A percentile compares a stretch with the other conserved stretches of the same genome.
These are phyloP conservation scores for Chalciporus sphaerocephalus DNA, from an alignment of 768 basidiomycete genomes.

Conservation along the genomic window DNA sequence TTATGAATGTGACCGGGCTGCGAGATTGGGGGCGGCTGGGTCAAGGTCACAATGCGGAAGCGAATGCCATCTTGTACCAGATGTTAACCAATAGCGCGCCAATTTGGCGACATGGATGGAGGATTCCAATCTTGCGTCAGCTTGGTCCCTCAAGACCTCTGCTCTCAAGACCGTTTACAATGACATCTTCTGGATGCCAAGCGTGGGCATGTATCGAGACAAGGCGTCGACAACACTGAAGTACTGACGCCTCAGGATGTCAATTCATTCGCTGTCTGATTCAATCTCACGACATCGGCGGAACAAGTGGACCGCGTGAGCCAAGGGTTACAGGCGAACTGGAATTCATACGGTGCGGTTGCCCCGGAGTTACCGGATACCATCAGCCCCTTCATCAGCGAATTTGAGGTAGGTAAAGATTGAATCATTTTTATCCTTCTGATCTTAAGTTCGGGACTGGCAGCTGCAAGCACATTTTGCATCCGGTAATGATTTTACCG, in stretches of 20 bases:
- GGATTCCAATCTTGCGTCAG: conserved; percentile 30
- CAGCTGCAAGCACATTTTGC: too few species aligned
- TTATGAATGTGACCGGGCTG: conserved; percentile 54
- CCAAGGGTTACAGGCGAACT: too few species aligned
- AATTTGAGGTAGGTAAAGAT: too few species aligned
- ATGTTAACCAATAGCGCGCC: conserved; percentile 44
- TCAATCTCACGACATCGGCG: too few species aligned
- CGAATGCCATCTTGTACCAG: conserved; percentile 53
- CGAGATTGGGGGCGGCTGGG: conserved; percentile 56
- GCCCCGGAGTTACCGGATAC: too few species aligned
- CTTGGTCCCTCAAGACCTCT: conserved; percentile 44
- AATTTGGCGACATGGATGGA: conserved; percentile 42
- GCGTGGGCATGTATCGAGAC: conserved; percentile 49
- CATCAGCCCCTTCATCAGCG: too few species aligned
- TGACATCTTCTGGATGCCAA: conserved; percentile 47
- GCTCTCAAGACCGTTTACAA: conserved; percentile 48
- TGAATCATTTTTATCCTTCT: too few species aligned
- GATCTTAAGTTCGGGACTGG: too few species aligned
- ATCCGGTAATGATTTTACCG: too few species aligned
- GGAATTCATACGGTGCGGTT: too few species aligned
- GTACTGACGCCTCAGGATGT: conserved; percentile 54
- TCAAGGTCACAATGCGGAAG: conserved; percentile 52
- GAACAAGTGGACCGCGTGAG: too few species aligned
- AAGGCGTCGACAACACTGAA: conserved; percentile 47
- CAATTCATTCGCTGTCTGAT: conserved; percentile 29